Conservation (phyloP, 306 rosid genomes). For the Albizia julibrissin region DNA sequence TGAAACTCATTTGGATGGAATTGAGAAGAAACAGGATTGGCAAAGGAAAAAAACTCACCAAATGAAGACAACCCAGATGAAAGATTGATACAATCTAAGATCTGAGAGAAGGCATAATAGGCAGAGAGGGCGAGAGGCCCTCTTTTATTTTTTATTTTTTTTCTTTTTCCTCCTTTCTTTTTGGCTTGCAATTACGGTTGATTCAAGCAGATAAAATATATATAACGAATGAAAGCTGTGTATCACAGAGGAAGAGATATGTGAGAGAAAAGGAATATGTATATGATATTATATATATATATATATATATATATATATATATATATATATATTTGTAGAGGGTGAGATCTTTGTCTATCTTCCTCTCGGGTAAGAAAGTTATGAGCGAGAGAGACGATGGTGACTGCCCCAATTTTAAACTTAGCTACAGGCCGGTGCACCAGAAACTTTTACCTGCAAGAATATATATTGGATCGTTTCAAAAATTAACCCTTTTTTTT, state of each 20-base stretch:
- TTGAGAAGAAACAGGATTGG: conserved; percentile 27
- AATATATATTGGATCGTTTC: neutral
- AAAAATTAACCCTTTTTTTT: neutral
- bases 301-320: neutral
- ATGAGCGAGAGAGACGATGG: conserved; percentile 52
- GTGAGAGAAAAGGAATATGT: conserved; percentile 48
- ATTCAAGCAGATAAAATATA: conserved; percentile 48
- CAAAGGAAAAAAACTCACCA: conserved; percentile 41
- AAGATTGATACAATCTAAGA: conserved; percentile 71
- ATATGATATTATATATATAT: neutral
- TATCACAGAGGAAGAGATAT: conserved; percentile 42
- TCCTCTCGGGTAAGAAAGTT: conserved; percentile 53
- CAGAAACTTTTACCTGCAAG: neutral
- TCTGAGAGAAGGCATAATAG: conserved; percentile 73
- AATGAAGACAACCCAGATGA: conserved; percentile 75
- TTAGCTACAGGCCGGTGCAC: neutral
- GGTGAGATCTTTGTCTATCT: conserved; percentile 41
- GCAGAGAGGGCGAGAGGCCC: conserved; percentile 93
- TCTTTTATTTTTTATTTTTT: conserved; percentile 40
- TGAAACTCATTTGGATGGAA: conserved; percentile 4
- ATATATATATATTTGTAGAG: neutral
- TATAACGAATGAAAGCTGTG: conserved; percentile 52
- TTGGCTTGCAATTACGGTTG: conserved; percentile 52
- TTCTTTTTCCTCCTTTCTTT: conserved; percentile 1
- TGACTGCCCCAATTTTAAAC: conserved; percentile 40